Base-by-base conservation (phyloP, 345 rosid genomes). In the Draba incana region DNA sequence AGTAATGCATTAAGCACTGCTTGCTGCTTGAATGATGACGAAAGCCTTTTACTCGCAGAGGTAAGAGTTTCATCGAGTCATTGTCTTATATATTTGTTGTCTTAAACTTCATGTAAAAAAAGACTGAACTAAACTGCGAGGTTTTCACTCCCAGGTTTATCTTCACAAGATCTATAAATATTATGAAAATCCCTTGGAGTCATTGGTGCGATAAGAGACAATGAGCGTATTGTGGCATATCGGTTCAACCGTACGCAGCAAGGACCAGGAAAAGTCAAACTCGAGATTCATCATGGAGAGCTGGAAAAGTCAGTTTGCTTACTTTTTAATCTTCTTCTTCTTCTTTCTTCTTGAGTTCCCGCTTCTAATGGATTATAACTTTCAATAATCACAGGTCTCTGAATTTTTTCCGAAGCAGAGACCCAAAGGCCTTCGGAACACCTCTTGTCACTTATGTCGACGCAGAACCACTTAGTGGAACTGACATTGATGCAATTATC, bases 11-110 rank as follows among this genome's bases (percentile, higher is more conserved):
- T 93, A 77, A 77, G 77, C 44, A 54, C 82, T 66, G 96, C 89
- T 45, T 93, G 96, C 80, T 78, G 98, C 82, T 81, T 93, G 83
- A 81, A 77, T 56, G 63, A 78, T 64, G 89, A 87, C 50, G 98
- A 90, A 80, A 83, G 76, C 78, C 89, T 93, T 77, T 62, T 90
- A 68, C 85, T 93, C 66, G 91, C 91, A 13, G 96, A 93, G 86
- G 98, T 90, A 71, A 70, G 72, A 38, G 14, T 69, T 58, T 62
- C 12, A 38, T 13, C 13, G 0, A 11, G 5, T 39, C 57, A 39
- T 5, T 55, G 70, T 53, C 33, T 37, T n/a, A n/a, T 27, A 48
- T n/a, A 62, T 31, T 15, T 50, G 43, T n/a, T 52, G 46, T 77
- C 72, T 79, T 66, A n/a, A n/a, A n/a, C 63, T 44, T 44, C 27